Evolutionary conservation across 73 alveolate species (phyloP).

Genomic region (Uronychia binucleata): DNA sequence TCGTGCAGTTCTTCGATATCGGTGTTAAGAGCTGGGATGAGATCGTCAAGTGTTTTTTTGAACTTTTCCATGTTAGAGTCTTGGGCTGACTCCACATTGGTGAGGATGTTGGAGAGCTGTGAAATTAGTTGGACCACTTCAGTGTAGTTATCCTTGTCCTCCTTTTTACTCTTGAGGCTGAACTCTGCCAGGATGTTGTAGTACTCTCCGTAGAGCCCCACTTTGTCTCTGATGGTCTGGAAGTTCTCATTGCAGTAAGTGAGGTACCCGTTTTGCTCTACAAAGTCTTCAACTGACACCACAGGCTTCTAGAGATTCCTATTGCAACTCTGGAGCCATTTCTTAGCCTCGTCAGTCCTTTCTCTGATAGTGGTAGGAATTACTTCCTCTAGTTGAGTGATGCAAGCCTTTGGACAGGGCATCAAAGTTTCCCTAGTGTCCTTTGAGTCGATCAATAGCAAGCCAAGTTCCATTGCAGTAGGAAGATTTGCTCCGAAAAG

Average conservation of each 20-base stretch:
- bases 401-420: constrained; percentile 68
- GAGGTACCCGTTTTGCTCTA: constrained; percentile 58
- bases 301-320: constrained; percentile 41
- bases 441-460: constrained; percentile 13
- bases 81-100: constrained; percentile 48
- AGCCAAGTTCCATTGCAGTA: constrained; percentile 22
- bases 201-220: constrained; percentile 53
- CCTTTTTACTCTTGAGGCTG: constrained; percentile 67
- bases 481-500: constrained; percentile 24
- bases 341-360: constrained; percentile 63
- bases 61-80: constrained; percentile 50
- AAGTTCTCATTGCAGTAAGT: constrained; percentile 48
- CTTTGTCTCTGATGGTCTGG: constrained; percentile 50
- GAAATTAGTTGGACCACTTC: constrained; percentile 55
- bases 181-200: constrained; percentile 69
- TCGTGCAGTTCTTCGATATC: constrained; percentile 35
- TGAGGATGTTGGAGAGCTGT: constrained; percentile 26
- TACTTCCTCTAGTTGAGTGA: constrained; percentile 42
- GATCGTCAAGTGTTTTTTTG: constrained; percentile 57
- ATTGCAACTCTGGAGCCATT: constrained; percentile 53
- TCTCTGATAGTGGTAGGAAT: constrained; percentile 64
- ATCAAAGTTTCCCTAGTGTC: constrained; percentile 45
- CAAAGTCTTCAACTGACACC: constrained; percentile 74
- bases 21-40: constrained; percentile 44
- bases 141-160: constrained; percentile 61